Percentiles rank a stretch among this genome's conserved stretches.
Evolutionary conservation across 306 rosid genomes (phyloP).

Genomic region (Ammopiptanthus mongolicus): DNA sequence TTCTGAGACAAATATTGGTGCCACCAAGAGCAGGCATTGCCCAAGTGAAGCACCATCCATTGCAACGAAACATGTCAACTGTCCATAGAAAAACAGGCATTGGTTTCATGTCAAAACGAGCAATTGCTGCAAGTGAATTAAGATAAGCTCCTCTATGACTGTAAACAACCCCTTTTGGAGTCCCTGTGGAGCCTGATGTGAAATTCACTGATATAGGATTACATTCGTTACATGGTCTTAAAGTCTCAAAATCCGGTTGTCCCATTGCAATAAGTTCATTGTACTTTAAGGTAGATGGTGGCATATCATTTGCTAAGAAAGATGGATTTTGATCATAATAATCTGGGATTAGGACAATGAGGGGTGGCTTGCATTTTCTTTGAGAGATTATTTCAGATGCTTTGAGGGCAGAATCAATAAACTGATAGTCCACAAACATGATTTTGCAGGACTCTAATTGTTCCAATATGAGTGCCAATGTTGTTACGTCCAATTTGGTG

Average conservation of each 20-base stretch:
- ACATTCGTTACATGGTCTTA: constrained; percentile 37
- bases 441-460: constrained; percentile 54
- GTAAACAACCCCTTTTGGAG: constrained; percentile 71
- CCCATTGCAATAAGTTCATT: constrained; percentile 34
- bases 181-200: constrained; percentile 85
- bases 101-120: constrained; percentile 35
- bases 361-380: constrained; percentile 43
- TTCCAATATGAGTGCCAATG: constrained; percentile 46
- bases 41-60: constrained; percentile 90
- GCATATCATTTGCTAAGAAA: constrained; percentile 15
- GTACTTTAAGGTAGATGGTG: constrained; percentile 35
- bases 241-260: constrained; percentile 27
- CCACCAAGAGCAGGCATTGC: constrained; percentile 76
- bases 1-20: constrained; percentile 57
- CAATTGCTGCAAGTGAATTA: constrained; percentile 53
- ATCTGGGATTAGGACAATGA: constrained; percentile 44
- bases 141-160: constrained; percentile 72
- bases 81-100: constrained; percentile 77
- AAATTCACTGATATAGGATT: constrained; percentile 73
- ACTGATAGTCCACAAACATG: constrained; percentile 55
- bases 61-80: constrained; percentile 94
- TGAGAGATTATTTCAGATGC: constrained; percentile 33
- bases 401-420: constrained; percentile 37
- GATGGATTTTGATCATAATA: constrained; percentile 10
- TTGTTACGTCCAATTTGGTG: constrained; percentile 41